These are phyloP conservation scores for Kondoa subrosea DNA, from an alignment of 768 basidiomycete genomes.

Conservation along the genomic window DNA sequence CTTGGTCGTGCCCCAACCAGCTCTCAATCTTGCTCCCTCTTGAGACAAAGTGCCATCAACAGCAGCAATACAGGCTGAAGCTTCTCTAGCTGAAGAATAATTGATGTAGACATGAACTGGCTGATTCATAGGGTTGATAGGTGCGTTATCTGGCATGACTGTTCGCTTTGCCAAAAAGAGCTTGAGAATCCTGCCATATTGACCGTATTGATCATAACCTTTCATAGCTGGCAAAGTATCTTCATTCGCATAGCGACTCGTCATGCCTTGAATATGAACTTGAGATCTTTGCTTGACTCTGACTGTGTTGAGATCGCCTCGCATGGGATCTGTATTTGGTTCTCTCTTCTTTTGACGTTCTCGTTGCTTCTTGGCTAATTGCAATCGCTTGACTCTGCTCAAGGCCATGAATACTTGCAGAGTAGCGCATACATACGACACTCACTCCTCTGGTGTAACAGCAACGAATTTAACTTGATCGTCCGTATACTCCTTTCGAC, in stretches of 20 bases:
- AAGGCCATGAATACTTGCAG: conserved; percentile 10
- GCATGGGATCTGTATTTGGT: conserved; percentile 67
- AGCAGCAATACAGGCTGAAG: conserved; percentile 74
- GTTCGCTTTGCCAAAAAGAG: conserved; percentile 82
- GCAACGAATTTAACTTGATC: conserved; percentile 88
- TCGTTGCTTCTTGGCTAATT: conserved; percentile 73
- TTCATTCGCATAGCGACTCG: conserved; percentile 82
- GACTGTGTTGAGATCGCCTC: conserved; percentile 76
- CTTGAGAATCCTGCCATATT: conserved; percentile 94
- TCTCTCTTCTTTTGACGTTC: conserved; percentile 92
- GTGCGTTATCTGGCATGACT: conserved; percentile 51
- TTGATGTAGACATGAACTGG: conserved; percentile 86
- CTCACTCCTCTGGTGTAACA: conserved; percentile 86
- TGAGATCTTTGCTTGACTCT: conserved; percentile 93
- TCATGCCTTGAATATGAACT: conserved; percentile 90
- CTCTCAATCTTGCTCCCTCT: conserved; percentile 74
- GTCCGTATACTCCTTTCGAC: conserved; percentile 79
- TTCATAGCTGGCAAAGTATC: conserved; percentile 87
- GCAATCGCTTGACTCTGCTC: conserved; percentile 74
- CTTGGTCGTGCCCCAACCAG: conserved; percentile 88
- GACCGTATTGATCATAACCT: conserved; percentile 91
- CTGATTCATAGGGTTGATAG: conserved; percentile 34
- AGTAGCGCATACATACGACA: conserved; percentile 12
- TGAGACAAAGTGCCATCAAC: conserved; percentile 84
- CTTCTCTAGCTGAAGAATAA: conserved; percentile 84